Conservation (phyloP, 495 filamentous ascomycete genomes). For the Talaromyces ruber region DNA sequence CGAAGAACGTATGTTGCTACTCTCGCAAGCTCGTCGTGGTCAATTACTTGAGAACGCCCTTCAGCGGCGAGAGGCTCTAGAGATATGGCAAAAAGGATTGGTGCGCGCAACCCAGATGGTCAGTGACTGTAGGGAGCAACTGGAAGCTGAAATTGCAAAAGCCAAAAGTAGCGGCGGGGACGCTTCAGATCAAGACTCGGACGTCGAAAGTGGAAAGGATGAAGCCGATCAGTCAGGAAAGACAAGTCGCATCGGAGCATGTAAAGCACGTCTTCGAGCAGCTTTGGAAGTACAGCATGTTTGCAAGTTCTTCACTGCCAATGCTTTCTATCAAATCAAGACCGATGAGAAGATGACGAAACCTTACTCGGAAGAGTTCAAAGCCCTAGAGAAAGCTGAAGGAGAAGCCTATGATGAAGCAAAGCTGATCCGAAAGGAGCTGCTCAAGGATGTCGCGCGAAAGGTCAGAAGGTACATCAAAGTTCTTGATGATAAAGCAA, state of each 20-base stretch:
- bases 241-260: slow-evolving; percentile 43
- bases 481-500: slow-evolving; percentile 31
- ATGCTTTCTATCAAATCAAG: slow-evolving; percentile 77
- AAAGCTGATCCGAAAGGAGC: slow-evolving; percentile 67
- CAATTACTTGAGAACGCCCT: slow-evolving; percentile 65
- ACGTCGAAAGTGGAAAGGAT: slow-evolving; percentile 21
- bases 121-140: slow-evolving; percentile 51
- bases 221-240: slow-evolving; percentile 39
- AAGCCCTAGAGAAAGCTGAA: slow-evolving; percentile 58
- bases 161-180: slow-evolving; percentile 10
- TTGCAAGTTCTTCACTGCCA: slow-evolving; percentile 76
- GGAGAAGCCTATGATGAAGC: slow-evolving; percentile 65
- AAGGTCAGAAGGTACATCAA: slow-evolving; percentile 37
- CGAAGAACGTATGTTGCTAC: slow-evolving; percentile 58
- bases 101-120: slow-evolving; percentile 48
- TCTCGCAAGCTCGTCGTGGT: slow-evolving; percentile 54
- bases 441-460: slow-evolving; percentile 49
- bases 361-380: slow-evolving; percentile 58
- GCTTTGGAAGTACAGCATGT: slow-evolving; percentile 76
- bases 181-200: slow-evolving; percentile 4
- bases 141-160: slow-evolving; percentile 41
- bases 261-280: slow-evolving; percentile 55
- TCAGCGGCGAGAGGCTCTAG: slow-evolving; percentile 48
- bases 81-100: slow-evolving; percentile 56
- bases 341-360: slow-evolving; percentile 48